Base-by-base conservation (phyloP, 1,284 basidiomycete genomes). In the Trametes sp. region DNA sequence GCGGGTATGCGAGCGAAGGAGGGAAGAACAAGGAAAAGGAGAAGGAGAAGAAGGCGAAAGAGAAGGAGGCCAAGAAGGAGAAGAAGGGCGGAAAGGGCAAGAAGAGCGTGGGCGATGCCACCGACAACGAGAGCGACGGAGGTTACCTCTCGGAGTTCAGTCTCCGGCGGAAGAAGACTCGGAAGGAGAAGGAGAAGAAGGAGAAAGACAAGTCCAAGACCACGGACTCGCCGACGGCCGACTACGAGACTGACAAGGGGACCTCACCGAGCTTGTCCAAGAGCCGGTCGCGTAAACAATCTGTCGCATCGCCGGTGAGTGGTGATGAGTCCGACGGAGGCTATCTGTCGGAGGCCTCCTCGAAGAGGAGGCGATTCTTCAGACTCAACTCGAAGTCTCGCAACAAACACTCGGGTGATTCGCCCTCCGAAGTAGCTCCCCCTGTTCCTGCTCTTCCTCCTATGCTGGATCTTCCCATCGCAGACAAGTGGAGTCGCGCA, bases 1-100 rank as follows among this genome's bases (percentile, higher is more conserved):
- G 81, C 1, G 83, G 81, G 0, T 83, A 84, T 64, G 57, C 82
- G 50, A 84, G 81, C 64, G 84, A 84, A 46, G 55, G 67, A 31
- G 70, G 68, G 3, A 79, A 78, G 54, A 77, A 73, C 61, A 81
- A 80, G 73, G 74, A 70, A 59, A 70, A 72, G 61, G 70, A 72
- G 61, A 71, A 73, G 62, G 67, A 70, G 60, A 69, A 72, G 61
- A 70, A 72, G 63, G 70, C 73, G 62, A 67, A 72, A 61, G 67
- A 73, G 63, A 70, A 70, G n/a, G 38, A 41, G 61, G 66, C 64
- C 54, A 70, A 62, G 61, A 73, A 69, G 61, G 63, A 69, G 57
- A 56, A 59, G 57, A 64, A 68, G 48, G 69, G 69, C 57, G 51
- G 23, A 41, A 53, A 53, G 36, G n/a, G 51, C 24, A 53, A 53